Base-by-base conservation (phyloP, 352 stramenopile species). In the Phytophthora citrophthora region DNA sequence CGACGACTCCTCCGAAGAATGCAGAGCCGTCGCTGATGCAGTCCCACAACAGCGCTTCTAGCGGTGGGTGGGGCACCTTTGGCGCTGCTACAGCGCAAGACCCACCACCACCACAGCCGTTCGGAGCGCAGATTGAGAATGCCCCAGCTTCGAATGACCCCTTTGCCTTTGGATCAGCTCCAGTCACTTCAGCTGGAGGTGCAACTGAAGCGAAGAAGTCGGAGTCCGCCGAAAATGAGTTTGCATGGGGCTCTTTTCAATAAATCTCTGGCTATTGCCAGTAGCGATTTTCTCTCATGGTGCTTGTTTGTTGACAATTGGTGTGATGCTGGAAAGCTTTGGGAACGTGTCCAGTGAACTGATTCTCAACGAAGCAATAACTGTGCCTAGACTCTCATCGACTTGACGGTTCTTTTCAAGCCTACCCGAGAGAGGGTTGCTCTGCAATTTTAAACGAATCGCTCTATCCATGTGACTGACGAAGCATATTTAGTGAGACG, bases 191-290 rank as follows among this genome's bases (percentile, higher is more conserved):
- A 43, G n/a, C 20, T 52, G 10, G 9, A 43, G 38, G 5, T 23
- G 40, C 31, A 12, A 29, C 16, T 15, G 36, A 54, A 2, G 7
- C 34, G 31, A 48, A 61, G 39, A 61, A 71, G 2, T 44, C 44
- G 18, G 55, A 46, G 11, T 55, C 39, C 6, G 27, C 54, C 11
- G 56, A 38, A 46, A 61, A 61, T 27, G 54, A 74, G n/a, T 70
- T 74, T 15, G 43, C 60, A 2, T 74, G 65, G 65, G 65, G 60
- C 7, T 56, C 65, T 1, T 73, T 73, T 43, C 65, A 70, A 52
- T 74, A 66, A 63, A 34, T 43, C 4, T 13, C 29, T 34, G 8
- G 29, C 29, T 34, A 11, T 11, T 32, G 29, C 29, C 29, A 32
- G 7, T 5, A 32, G 10, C 29, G 5, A 11, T 32, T 32, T 11